Evolutionary conservation across 352 stramenopile genomes (phyloP), one percentile per base, ranked within the genome.

Genomic region (Globisporangium cederbergense): DNA sequence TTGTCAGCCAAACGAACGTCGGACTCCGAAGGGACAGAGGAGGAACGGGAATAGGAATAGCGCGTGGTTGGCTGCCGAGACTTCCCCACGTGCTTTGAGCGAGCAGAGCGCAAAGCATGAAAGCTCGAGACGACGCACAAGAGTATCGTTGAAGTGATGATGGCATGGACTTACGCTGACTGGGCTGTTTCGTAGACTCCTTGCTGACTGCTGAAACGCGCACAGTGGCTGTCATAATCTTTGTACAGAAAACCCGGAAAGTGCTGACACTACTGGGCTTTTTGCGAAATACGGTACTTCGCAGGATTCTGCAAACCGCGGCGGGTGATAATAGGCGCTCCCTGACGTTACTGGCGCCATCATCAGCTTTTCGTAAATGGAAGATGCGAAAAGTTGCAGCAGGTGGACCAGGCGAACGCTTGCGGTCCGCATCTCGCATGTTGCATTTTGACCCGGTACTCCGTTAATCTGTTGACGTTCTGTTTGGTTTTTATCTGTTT

Each of bases 151-250:
- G 36, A 42, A 42, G 36, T 16, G 36, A 11, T 16, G 36, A 11
- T 42, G 18, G 16, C 42, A 47, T 47, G 42, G 20, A 20, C 42
- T 10, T 22, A 14, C 6, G 4, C 34, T 5, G 9, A 18, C 5
- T 14, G 38, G 38, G 13, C 25, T 38, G 14, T 22, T 57, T 57
- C 51, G 3, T n/a, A 43, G 51, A 8, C 4, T 36, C 7, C 4
- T 42, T 57, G 28, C 49, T 7, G 3, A 56, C 50, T 56, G 50
- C 25, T 56, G 50, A 56, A 56, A 42, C 28, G 28, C 50, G 28
- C 11, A 56, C 28, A 38, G 50, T 42, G 7, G 5, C 1, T 0
- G 16, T 4, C 32, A 45, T 18, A 46, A 30, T 2, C 16, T 40
- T 56, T 56, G 50, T 22, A 22, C 49, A 55, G 3, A n/a, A 38